phyloP scores from a whole-genome alignment of 2,329 filamentous ascomycete species.

The Mycosphaerella sp. region DNA sequence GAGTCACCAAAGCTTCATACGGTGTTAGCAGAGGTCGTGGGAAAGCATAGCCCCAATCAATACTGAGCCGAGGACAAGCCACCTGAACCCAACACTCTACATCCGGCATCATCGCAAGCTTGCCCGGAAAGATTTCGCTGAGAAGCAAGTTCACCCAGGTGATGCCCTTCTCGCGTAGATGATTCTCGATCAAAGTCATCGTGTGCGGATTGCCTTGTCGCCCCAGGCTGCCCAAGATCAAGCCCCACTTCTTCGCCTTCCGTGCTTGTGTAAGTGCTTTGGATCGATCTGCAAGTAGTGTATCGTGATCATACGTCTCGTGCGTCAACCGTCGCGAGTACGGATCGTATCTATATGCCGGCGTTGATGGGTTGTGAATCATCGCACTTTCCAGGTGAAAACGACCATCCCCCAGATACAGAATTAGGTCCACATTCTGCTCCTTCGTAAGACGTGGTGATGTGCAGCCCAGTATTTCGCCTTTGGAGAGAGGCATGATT shows the following conservation, averaged over 20 bases:
- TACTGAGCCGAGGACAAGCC: constrained; percentile 90
- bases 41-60: constrained; percentile 99
- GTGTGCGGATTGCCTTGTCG: constrained; percentile 95
- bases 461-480: constrained; percentile 96
- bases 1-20: constrained; percentile 88
- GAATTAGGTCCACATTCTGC: constrained; percentile 63
- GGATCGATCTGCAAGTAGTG: constrained; percentile 76
- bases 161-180: constrained; percentile 63
- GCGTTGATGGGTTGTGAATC: constrained; percentile 91
- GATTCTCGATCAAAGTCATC: constrained; percentile 74
- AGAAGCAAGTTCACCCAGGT: constrained; percentile 80
- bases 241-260: constrained; percentile 79
- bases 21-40: constrained; percentile 80
- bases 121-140: constrained; percentile 94
- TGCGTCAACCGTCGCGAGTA: constrained; percentile 88
- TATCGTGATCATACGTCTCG: constrained; percentile 85
- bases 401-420: constrained; percentile 86
- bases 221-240: constrained; percentile 87
- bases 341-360: constrained; percentile 93
- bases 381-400: constrained; percentile 98
- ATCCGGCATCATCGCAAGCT: constrained; percentile 84
- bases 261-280: constrained; percentile 71
- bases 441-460: constrained; percentile 62
- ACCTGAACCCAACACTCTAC: constrained; percentile 99
- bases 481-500: constrained; percentile 85